phyloP scores from a whole-genome alignment of 768 basidiomycete genomes.

The Pholiota molesta region DNA sequence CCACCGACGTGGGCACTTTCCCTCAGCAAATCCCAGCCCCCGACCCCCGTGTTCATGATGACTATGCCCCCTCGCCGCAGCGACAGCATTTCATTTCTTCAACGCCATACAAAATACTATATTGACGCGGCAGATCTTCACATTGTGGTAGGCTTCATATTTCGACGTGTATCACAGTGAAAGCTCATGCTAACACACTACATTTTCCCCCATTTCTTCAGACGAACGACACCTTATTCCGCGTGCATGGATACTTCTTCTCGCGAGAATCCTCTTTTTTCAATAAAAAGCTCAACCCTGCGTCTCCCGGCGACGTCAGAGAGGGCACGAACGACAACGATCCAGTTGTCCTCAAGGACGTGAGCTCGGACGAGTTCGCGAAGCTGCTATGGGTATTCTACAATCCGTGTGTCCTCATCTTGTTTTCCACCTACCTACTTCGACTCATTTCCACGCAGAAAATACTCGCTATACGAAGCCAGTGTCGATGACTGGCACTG shows the following conservation, averaged over 20 bases:
- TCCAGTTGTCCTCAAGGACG: slow-evolving; percentile 48
- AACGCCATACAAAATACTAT: slow-evolving; percentile 22
- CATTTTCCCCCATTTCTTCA: too few relatives aligned
- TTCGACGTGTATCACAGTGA: background rate
- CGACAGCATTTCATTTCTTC: slow-evolving; percentile 5
- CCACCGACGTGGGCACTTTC: background rate
- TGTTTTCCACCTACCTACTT: too few relatives aligned
- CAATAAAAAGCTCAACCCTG: slow-evolving; percentile 34
- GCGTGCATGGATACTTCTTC: slow-evolving; percentile 57
- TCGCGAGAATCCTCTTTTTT: slow-evolving; percentile 53
- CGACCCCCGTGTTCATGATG: too few relatives aligned
- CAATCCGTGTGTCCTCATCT: slow-evolving; percentile 24
- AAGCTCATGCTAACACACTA: too few relatives aligned
- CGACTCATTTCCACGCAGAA: too few relatives aligned
- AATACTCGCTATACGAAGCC: slow-evolving; percentile 59
- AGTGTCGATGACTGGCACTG: slow-evolving; percentile 55
- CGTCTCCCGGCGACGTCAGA: slow-evolving; percentile 30
- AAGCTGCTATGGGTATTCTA: slow-evolving; percentile 54
- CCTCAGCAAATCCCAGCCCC: too few relatives aligned
- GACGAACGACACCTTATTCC: slow-evolving; percentile 29
- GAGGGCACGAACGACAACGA: slow-evolving; percentile 41
- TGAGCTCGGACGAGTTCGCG: slow-evolving; percentile 41
- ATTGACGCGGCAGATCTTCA: slow-evolving; percentile 26
- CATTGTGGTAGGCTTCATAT: slow-evolving; percentile 21
- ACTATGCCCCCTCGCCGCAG: too few relatives aligned